Evolutionary conservation across 306 rosid genomes (phyloP).

Genomic region (Malus asiatica): DNA sequence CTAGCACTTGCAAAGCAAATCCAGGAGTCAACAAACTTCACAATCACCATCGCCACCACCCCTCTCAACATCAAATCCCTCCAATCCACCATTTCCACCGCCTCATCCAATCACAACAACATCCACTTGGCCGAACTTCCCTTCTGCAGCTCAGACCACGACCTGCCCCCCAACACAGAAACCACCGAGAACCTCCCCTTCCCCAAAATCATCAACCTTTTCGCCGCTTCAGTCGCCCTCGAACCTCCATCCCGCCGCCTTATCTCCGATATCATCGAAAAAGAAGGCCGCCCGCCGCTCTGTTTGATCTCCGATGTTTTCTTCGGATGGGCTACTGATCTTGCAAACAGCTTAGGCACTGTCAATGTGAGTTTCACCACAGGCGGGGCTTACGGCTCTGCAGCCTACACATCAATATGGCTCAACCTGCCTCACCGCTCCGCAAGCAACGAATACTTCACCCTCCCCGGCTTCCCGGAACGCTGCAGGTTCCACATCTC

Average conservation of each 20-base stretch:
- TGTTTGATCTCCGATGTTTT: constrained; percentile 46
- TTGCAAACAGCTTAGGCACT: constrained; percentile 34
- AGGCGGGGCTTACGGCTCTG: background rate
- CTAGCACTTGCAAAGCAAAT: constrained; percentile 50
- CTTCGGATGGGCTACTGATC: constrained; percentile 43
- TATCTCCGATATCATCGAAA: constrained; percentile 20
- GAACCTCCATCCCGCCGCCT: constrained; percentile 27
- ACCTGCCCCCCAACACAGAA: constrained; percentile 50
- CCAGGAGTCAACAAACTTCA: constrained; percentile 32
- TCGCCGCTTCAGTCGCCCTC: constrained; percentile 37
- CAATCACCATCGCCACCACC: constrained; percentile 11
- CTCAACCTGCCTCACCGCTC: constrained; percentile 20
- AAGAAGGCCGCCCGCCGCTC: constrained; percentile 39
- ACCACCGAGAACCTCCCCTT: constrained; percentile 51
- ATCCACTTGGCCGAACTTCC: constrained; percentile 36
- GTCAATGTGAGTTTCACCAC: background rate
- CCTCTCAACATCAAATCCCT: constrained; percentile 56
- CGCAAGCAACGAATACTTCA: constrained; percentile 27
- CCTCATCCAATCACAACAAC: background rate
- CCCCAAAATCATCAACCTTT: constrained; percentile 2
- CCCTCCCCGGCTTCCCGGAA: background rate
- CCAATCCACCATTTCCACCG: constrained; percentile 19
- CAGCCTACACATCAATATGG: background rate
- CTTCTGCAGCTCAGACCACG: constrained; percentile 28
- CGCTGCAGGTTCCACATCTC: constrained; percentile 36